These are phyloP conservation scores for Colletotrichum sojae DNA, from an alignment of 2,329 filamentous ascomycete species.

Conservation along the genomic window DNA sequence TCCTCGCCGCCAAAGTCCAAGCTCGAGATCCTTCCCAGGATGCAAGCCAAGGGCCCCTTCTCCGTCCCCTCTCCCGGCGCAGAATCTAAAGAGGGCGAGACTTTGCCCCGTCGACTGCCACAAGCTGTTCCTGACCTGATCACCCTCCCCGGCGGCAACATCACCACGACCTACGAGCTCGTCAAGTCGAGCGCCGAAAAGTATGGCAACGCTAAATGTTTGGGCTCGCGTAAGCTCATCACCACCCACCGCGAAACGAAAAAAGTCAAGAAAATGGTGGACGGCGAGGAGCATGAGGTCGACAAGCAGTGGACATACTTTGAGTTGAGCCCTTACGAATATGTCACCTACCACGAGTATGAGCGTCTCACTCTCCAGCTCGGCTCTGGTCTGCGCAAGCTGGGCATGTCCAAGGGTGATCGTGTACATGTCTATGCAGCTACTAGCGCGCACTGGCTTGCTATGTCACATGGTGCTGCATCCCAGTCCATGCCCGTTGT, in stretches of 20 bases:
- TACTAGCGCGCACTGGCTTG: slow-evolving; percentile 72
- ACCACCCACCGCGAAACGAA: slow-evolving; percentile 86
- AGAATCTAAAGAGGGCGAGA: slow-evolving; percentile 78
- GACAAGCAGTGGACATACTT: slow-evolving; percentile 93
- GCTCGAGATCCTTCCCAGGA: slow-evolving; percentile 56
- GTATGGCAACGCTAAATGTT: slow-evolving; percentile 74
- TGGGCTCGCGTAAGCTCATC: slow-evolving; percentile 81
- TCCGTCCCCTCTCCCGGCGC: slow-evolving; percentile 77
- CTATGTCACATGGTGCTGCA: slow-evolving; percentile 65
- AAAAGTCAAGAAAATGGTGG: slow-evolving; percentile 90
- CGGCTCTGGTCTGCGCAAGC: slow-evolving; percentile 78
- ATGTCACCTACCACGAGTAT: slow-evolving; percentile 84
- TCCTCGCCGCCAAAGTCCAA: slow-evolving; percentile 35
- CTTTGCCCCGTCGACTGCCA: slow-evolving; percentile 78
- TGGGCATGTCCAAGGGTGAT: slow-evolving; percentile 78
- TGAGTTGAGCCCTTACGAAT: slow-evolving; percentile 84
- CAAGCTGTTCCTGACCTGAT: slow-evolving; percentile 73
- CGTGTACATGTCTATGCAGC: slow-evolving; percentile 86
- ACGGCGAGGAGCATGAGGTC: slow-evolving; percentile 83
- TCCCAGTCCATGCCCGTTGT: slow-evolving; percentile 88
- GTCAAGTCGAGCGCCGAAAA: slow-evolving; percentile 76
- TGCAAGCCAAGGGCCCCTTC: slow-evolving; percentile 74
- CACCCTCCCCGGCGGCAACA: slow-evolving; percentile 71
- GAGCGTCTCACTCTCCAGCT: slow-evolving; percentile 77
- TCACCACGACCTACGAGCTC: slow-evolving; percentile 83